Evolutionary conservation across 345 rosid species (phyloP), one percentile per base, ranked within the genome.

Genomic region (Zanthoxylum bungeanum): DNA sequence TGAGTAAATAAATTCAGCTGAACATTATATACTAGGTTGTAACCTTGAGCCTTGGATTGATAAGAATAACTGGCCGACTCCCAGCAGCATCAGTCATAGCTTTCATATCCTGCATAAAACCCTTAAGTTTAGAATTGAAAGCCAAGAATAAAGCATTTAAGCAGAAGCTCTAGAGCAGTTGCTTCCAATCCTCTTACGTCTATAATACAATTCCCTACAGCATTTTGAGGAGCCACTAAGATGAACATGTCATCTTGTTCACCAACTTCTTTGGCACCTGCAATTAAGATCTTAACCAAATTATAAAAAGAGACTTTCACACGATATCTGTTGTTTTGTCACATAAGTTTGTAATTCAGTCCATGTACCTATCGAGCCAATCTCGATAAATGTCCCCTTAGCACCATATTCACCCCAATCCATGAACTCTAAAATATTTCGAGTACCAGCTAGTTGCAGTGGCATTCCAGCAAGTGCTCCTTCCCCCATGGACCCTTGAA

Each of bases 381-480:
- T 70, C 42, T 91, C 80, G 77, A 94, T 76, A 70, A 94, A 94
- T 30, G 91, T 90, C 42, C 92, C 98, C 77, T 78, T 80, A 36
- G 97, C 95, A 62, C 82, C 97, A 71, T 94, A 79, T 30, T 87
- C 87, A 37, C 97, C 97, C 98, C 97, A 94, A 77, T 94, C 98
- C 98, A 94, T 94, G 76, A 74, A 90, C 82, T 94, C 98, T 85
- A 94, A 83, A 58, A 94, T 94, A 85, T 83, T 88, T 50, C 97
- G 82, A 77, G 74, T 88, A 73, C 98, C 98, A 39, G 97, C 94
- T 75, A 94, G 88, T 68, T 94, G 98, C 80, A 94, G 40, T 10
- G 98, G 97, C 97, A 91, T 94, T 81, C 98, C 98, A 74, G 94
- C 92, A 44, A 94, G 92, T 73, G 97, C 97, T 57, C 98, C 97